Conservation (phyloP, 1,284 basidiomycete genomes). For the Trichosporon coremiiforme region DNA sequence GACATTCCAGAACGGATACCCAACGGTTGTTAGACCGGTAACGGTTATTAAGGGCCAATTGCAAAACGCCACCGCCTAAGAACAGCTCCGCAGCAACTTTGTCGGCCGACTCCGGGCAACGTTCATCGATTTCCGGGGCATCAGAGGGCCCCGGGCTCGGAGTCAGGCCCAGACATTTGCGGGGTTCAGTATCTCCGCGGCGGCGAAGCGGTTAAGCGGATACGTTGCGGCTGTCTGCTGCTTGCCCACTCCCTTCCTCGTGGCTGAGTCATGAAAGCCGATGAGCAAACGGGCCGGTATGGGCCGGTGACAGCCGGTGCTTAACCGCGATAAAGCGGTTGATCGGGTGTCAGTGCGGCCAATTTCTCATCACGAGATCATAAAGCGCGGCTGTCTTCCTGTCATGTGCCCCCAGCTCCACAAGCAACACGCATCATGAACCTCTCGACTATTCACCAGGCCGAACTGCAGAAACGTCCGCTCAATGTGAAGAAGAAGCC, state of each 20-base stretch:
- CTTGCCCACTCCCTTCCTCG: no score
- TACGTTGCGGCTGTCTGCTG: no score
- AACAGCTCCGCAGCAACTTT: no score
- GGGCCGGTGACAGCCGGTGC: background rate
- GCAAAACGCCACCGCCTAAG: no score
- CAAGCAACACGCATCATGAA: background rate
- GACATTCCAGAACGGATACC: background rate
- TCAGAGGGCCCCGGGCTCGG: no score
- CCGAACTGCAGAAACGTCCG: slow-evolving; percentile 5
- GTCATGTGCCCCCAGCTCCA: background rate
- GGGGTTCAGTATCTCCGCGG: no score
- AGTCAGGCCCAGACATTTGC: no score
- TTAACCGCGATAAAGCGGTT: background rate
- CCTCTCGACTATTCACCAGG: slow-evolving; percentile 16
- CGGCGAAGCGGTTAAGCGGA: no score
- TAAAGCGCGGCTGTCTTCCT: background rate
- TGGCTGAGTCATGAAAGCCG: no score
- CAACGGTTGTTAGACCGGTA: background rate
- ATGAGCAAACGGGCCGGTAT: background rate
- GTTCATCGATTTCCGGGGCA: background rate
- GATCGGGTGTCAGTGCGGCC: background rate
- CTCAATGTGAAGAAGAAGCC: slow-evolving; percentile 25
- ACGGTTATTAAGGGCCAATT: no score
- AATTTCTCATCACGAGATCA: background rate
- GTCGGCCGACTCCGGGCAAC: no score